phyloP scores from a whole-genome alignment of 163 green algal genomes.

The Coccomyxa subellipsoidea region DNA sequence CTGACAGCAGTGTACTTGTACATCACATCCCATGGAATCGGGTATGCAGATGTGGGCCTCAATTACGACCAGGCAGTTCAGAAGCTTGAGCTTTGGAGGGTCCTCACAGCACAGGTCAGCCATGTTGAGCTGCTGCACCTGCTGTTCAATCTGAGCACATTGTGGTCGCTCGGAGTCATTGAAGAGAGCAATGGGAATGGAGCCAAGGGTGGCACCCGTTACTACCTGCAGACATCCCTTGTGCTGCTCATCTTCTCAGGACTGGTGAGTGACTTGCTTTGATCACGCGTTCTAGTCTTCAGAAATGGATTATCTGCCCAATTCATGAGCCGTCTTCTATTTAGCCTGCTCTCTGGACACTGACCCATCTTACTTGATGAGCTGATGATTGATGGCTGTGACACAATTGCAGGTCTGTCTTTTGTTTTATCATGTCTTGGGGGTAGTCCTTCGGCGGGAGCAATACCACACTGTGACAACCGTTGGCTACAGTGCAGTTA shows the following conservation, averaged over 20 bases:
- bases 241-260: conserved; percentile 34
- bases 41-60: conserved; percentile 2
- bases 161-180: conserved; percentile 57
- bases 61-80: neutral
- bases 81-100: conserved; percentile 47
- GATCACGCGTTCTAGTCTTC: no score
- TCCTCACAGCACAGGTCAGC: conserved; percentile 40
- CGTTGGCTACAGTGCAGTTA: conserved; percentile 68
- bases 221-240: conserved; percentile 41
- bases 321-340: neutral
- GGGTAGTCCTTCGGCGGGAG: conserved; percentile 21
- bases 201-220: conserved; percentile 20
- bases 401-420: neutral
- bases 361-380: neutral
- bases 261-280: neutral
- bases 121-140: conserved; percentile 67
- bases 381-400: neutral
- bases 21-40: neutral
- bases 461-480: conserved; percentile 31
- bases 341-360: neutral
- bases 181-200: conserved; percentile 25
- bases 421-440: neutral
- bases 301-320: no score
- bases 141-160: conserved; percentile 58
- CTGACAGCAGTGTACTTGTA: neutral